phyloP scores from a whole-genome alignment of 2,329 filamentous ascomycete species.

The Diaporthe citri region DNA sequence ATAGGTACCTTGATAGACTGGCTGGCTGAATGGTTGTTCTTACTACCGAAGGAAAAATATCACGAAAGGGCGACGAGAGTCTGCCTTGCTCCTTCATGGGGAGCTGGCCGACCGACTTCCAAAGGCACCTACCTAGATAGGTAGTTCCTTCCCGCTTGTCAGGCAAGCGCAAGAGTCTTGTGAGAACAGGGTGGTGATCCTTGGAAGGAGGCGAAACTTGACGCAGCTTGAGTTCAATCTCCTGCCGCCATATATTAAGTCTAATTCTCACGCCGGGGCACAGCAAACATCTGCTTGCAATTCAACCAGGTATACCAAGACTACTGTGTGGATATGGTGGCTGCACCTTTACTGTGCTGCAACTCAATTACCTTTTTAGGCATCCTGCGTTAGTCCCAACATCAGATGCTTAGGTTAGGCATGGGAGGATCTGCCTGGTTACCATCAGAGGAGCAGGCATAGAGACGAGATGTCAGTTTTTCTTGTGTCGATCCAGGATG shows the following conservation, averaged over 20 bases:
- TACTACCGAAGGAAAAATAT: too few relatives aligned
- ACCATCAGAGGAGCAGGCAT: neutral
- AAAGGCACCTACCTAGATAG: too few relatives aligned
- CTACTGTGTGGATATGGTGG: neutral
- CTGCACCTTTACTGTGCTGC: neutral
- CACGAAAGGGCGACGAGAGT: too few relatives aligned
- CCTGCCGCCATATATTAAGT: neutral
- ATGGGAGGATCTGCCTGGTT: neutral
- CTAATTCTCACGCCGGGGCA: neutral
- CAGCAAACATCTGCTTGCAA: neutral
- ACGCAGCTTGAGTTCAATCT: neutral
- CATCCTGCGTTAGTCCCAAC: constrained; percentile 16
- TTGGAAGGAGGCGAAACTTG: too few relatives aligned
- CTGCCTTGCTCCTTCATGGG: too few relatives aligned
- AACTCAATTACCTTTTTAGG: constrained; percentile 4
- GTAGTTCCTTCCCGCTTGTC: too few relatives aligned
- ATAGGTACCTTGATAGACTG: too few relatives aligned
- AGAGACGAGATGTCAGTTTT: constrained; percentile 9
- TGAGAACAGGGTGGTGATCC: too few relatives aligned
- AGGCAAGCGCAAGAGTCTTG: too few relatives aligned
- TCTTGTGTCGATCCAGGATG: constrained; percentile 3
- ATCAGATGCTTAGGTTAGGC: constrained; percentile 4
- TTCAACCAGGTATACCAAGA: neutral
- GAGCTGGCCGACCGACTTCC: too few relatives aligned
- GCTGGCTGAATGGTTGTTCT: too few relatives aligned